Evolutionary conservation across 1,139 yeast genomes (phyloP), one percentile per base, ranked within the genome.

Genomic region (Sugiyamaella pinicola): DNA sequence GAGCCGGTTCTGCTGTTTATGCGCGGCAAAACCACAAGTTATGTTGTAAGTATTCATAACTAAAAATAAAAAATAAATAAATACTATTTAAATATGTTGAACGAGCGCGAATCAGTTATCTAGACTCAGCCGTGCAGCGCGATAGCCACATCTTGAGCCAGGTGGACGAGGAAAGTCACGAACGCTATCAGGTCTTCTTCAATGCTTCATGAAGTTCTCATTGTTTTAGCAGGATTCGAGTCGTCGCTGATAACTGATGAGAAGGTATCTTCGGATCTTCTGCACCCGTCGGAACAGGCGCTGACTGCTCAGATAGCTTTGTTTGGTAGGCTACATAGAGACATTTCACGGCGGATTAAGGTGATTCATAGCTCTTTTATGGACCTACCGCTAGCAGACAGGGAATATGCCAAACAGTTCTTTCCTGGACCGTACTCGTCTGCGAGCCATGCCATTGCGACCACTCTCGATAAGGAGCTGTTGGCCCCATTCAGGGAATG

Each of bases 211-310:
- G 64, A 61, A 39, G 58, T 59, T 10, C 49, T 61, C 37, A 51
- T 61, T 21, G 63, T 61, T 8, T 49, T 64, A 44, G 61, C 64
- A 4, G 68, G 68, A 10, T 55, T 56, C 38, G 55, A 54, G 35
- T 63, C 67, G 31, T 53, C 60, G 7, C 29, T 62, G 17, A 48
- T 61, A n/a, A 51, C 53, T 10, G 39, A 51, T 4, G 51, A 53
- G 17, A 38, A 51, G 4, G 46, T 52, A 4, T 8, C 46, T 5
- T 37, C 44, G 7, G 33, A 40, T 17, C 43, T 53, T 4, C 51
- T 59, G 34, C 63, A 59, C 47, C 54, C 57, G 9, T 52, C 62
- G 3, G 64, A 61, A 34, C 56, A 48, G 35, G 54, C 58, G 7
- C 51, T 59, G 42, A 39, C 61, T 13, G 48, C 45, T 7, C 60